Conservation (phyloP, 768 basidiomycete species). For the Boletus insuetus region DNA sequence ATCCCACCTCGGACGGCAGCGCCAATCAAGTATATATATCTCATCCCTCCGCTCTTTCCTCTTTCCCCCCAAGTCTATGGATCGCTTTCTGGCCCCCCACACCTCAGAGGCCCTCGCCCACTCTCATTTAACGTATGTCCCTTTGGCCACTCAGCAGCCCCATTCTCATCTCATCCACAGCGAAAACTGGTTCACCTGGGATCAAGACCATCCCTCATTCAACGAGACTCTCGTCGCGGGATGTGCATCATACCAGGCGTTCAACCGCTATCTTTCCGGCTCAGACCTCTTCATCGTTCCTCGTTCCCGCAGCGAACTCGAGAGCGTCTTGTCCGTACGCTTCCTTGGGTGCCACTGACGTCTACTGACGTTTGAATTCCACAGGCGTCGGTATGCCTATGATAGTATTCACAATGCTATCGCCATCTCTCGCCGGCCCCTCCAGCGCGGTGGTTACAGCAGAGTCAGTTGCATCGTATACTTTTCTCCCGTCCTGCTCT, state of each 20-base stretch:
- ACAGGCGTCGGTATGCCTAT: constrained; percentile 70
- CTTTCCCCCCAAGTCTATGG: constrained; percentile 40
- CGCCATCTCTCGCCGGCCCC: constrained; percentile 59
- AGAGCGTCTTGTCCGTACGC: constrained; percentile 62
- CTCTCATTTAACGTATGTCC: constrained; percentile 59
- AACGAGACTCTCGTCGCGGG: constrained; percentile 74
- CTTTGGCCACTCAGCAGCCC: not conserved
- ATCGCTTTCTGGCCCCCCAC: constrained; percentile 69
- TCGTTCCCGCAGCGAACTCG: constrained; percentile 60
- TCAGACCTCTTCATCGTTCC: constrained; percentile 72
- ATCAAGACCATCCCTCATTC: constrained; percentile 63
- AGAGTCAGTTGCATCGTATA: constrained; percentile 37
- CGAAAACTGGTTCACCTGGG: constrained; percentile 68
- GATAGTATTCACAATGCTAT: constrained; percentile 83
- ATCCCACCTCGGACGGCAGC: not conserved
- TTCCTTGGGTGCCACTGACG: not conserved
- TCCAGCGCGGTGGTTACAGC: constrained; percentile 56
- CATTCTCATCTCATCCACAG: constrained; percentile 36
- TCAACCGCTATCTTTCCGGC: constrained; percentile 69
- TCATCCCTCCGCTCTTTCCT: not conserved
- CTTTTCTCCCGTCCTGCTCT: not conserved
- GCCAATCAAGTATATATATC: constrained; percentile 14
- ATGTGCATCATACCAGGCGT: constrained; percentile 78
- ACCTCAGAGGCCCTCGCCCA: constrained; percentile 74
- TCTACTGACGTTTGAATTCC: constrained; percentile 5